These are phyloP conservation scores for Musa balbisiana DNA, from an alignment of 202 grass and related monocot species.

Conservation along the genomic window DNA sequence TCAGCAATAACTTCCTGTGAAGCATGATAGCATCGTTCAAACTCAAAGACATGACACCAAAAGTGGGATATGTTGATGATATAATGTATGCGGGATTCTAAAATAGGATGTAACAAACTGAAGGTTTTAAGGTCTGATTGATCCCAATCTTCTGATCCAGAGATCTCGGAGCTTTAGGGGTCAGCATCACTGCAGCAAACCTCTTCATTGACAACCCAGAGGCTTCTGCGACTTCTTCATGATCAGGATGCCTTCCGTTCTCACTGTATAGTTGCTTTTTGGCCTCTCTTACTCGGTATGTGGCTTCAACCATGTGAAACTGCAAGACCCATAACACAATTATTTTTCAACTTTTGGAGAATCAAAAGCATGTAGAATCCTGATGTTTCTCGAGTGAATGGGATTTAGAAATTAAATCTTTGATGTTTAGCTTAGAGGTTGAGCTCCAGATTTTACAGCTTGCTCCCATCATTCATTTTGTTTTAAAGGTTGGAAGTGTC, in stretches of 20 bases:
- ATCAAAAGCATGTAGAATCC: background rate
- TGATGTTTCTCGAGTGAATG: background rate
- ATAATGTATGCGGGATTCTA: background rate
- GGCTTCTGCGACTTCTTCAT: slow-evolving; percentile 55
- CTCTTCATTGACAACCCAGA: slow-evolving; percentile 48
- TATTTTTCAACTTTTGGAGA: slow-evolving; percentile 2
- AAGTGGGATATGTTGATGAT: background rate
- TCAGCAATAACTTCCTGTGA: slow-evolving; percentile 62
- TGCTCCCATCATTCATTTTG: no score
- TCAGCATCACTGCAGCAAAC: slow-evolving; percentile 46
- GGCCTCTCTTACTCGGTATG: slow-evolving; percentile 50
- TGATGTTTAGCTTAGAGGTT: no score
- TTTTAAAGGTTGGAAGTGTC: no score
- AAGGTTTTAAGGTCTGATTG: slow-evolving; percentile 48
- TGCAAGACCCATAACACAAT: slow-evolving; percentile 11
- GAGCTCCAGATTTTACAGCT: no score
- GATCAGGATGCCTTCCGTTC: slow-evolving; percentile 44
- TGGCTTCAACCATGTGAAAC: slow-evolving; percentile 64
- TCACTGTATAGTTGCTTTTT: slow-evolving; percentile 31
- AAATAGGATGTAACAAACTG: slow-evolving; percentile 35
- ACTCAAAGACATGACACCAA: background rate
- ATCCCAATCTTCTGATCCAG: slow-evolving; percentile 48
- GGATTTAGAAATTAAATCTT: no score
- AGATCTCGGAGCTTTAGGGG: slow-evolving; percentile 64
- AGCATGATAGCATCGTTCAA: background rate